Evolutionary conservation across 805 yeast species (phyloP).

Genomic region (Ogataea paradorogensis): DNA sequence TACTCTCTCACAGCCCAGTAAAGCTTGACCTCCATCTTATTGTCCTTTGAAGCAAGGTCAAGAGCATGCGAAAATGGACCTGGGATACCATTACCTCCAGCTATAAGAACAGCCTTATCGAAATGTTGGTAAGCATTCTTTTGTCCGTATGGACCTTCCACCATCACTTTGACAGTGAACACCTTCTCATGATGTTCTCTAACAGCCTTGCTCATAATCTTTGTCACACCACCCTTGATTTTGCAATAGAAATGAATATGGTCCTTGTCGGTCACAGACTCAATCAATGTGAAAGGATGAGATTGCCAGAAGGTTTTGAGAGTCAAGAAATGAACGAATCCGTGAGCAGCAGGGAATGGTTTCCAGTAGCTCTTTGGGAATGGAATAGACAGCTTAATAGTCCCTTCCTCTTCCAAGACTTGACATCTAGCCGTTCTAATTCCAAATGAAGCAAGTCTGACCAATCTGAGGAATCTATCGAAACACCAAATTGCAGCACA

Average conservation of each 20-base stretch:
- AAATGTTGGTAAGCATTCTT: conserved; percentile 48
- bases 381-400: conserved; percentile 44
- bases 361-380: conserved; percentile 47
- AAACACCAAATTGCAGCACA: conserved; percentile 49
- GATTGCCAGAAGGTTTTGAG: conserved; percentile 55
- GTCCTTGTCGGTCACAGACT: conserved; percentile 33
- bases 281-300: conserved; percentile 55
- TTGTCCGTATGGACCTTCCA: conserved; percentile 78
- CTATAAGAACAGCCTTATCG: conserved; percentile 54
- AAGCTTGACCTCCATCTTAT: conserved; percentile 41
- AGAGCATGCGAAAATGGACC: conserved; percentile 47
- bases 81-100: conserved; percentile 78
- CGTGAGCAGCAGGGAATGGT: conserved; percentile 57
- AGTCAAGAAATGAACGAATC: conserved; percentile 56
- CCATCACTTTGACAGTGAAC: conserved; percentile 34
- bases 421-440: conserved; percentile 37
- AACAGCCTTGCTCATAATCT: conserved; percentile 34
- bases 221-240: conserved; percentile 59
- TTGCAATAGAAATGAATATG: conserved; percentile 44
- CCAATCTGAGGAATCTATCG: conserved; percentile 50
- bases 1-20: conserved; percentile 63
- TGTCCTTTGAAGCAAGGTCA: conserved; percentile 30
- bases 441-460: conserved; percentile 37
- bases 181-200: conserved; percentile 26
- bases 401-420: conserved; percentile 42